Conservation (phyloP, 768 basidiomycete genomes). For the Amanita inopinata region DNA sequence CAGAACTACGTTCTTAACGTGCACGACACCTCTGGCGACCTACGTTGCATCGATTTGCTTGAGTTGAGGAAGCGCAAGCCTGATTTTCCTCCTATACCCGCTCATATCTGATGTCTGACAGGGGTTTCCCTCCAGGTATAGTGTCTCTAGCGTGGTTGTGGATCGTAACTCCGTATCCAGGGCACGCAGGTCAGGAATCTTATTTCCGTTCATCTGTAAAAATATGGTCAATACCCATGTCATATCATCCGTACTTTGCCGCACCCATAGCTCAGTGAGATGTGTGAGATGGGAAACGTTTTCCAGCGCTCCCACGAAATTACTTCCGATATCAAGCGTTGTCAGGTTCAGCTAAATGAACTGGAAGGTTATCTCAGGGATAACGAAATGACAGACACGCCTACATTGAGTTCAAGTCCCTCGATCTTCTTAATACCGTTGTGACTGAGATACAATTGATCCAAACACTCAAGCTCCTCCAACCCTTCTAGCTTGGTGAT, state of each 20-base stretch:
- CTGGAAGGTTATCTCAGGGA: neutral
- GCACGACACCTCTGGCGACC: too few species aligned
- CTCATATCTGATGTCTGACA: constrained; percentile 72
- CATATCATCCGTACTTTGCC: constrained; percentile 14
- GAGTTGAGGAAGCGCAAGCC: constrained; percentile 78
- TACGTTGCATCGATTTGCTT: constrained; percentile 95
- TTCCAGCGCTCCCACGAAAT: constrained; percentile 72
- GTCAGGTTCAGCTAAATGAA: constrained; percentile 48
- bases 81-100: constrained; percentile 82
- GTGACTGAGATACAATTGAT: constrained; percentile 90
- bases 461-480: constrained; percentile 60
- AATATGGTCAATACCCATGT: neutral
- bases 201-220: constrained; percentile 79
- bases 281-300: constrained; percentile 66
- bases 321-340: constrained; percentile 83
- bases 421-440: constrained; percentile 82
- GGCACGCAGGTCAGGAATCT: constrained; percentile 59
- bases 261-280: constrained; percentile 94
- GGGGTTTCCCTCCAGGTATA: constrained; percentile 95
- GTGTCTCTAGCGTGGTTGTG: constrained; percentile 61
- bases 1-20: too few species aligned
- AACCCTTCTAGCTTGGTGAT: constrained; percentile 82
- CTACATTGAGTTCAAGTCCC: constrained; percentile 77
- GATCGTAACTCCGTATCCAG: constrained; percentile 59
- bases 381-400: constrained; percentile 16